Base-by-base conservation (phyloP, 1,139 yeast genomes). In the Candida tropicalis region DNA sequence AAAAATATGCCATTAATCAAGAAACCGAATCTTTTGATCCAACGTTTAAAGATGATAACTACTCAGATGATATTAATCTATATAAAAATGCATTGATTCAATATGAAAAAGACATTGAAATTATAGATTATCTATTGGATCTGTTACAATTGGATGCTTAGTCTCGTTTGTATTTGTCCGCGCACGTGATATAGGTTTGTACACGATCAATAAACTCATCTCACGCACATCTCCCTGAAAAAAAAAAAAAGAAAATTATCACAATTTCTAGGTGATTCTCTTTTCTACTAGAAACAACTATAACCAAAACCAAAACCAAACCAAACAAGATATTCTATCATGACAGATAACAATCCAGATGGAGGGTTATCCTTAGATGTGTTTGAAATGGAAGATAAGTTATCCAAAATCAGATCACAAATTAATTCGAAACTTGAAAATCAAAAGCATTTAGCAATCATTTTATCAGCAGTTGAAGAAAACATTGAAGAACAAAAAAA, bases 391-490 rank as follows among this genome's bases (percentile, higher is more conserved):
- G 91, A 87, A 49, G 82, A 77, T 41, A 85, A 78, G 57, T 69
- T 89, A 44, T 74, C 81, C 48, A 83, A 82, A 61, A 82, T 90
- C 54, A 76, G 96, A 61, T 57, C 71, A 6, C 97, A 89, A 58
- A 68, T 77, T 53, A 76, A 68, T 49, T 87, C 96, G 20, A 88
- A 88, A 61, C 70, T 90, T 47, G 87, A 84, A 27, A 88, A 89
- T 63, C 97, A 90, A 67, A 86, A 85, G 59, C 90, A 86, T 48
- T 63, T 72, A 41, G 77, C 79, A n/a, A 58, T 89, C 34, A 84
- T 91, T 48, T 74, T 93, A 42, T 77, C 85, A 15, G 96, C 97
- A 3, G 93, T 93, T 38, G 99, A 93, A 62, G 97, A 89, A 55
- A 88, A 87, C 54, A 75, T 93, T 42, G 76, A 77, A 40, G 91